Percentiles rank a stretch among this genome's conserved stretches.
Conservation (phyloP, 495 filamentous ascomycete species). For the Annulohypoxylon nitens region DNA sequence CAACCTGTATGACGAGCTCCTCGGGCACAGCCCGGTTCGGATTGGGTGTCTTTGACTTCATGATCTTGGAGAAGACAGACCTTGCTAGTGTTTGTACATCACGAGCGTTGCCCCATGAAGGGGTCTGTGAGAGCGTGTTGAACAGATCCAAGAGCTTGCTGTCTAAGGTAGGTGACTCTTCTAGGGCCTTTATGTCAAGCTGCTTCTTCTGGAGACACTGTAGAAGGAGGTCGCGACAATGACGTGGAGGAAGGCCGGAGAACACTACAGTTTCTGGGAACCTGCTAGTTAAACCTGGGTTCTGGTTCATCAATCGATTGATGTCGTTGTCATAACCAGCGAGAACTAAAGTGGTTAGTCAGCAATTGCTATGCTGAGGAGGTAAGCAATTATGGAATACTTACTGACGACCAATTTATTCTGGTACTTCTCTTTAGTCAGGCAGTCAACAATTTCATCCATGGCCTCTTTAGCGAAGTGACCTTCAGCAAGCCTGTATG, state of each 20-base stretch:
- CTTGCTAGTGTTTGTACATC: constrained; percentile 72
- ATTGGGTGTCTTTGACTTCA: constrained; percentile 51
- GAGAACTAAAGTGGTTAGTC: constrained; percentile 59
- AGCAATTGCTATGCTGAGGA: constrained; percentile 50
- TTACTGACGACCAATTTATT: constrained; percentile 74
- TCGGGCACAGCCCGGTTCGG: constrained; percentile 48
- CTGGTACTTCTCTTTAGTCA: constrained; percentile 72
- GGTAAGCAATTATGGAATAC: background rate
- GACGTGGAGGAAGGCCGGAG: constrained; percentile 51
- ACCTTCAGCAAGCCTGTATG: constrained; percentile 70
- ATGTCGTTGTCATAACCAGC: constrained; percentile 81
- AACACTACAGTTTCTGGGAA: constrained; percentile 69
- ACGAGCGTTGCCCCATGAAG: constrained; percentile 77
- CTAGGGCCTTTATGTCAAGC: constrained; percentile 58
- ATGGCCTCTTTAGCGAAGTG: constrained; percentile 77
- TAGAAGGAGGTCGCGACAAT: constrained; percentile 58
- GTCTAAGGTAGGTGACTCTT: constrained; percentile 48
- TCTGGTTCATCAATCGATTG: constrained; percentile 74
- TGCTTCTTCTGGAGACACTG: constrained; percentile 38
- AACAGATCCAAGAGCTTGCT: constrained; percentile 57
- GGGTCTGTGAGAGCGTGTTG: constrained; percentile 55
- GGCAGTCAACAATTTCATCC: constrained; percentile 77
- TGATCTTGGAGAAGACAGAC: constrained; percentile 60
- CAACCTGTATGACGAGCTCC: constrained; percentile 52
- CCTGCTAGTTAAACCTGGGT: constrained; percentile 69